Evolutionary conservation across 2,329 filamentous ascomycete genomes (phyloP), one percentile per base, ranked within the genome.

Genomic region (Escovopsis sp.): DNA sequence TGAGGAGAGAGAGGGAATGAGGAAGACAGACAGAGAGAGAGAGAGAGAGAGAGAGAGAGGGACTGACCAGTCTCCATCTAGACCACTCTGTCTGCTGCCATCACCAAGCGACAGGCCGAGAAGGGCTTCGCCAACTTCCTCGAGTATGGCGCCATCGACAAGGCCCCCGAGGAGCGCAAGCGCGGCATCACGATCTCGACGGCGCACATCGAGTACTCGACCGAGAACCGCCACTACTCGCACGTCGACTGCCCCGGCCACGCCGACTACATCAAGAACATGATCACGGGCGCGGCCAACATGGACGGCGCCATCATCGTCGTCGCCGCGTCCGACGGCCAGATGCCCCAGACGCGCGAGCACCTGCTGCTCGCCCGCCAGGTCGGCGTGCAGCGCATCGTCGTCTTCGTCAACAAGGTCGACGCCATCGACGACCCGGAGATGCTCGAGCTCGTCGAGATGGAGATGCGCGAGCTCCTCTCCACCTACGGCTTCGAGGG

Each of bases 261-360:
- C 79, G 90, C 90, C 65, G 90, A 98, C 85, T 98, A 98, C 73
- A 96, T 98, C 71, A 98, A 98, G 77, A 98, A 98, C 79, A 98
- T 98, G 90, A 98, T 98, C 62, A 98, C 90, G 48, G 90, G 90
- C 77, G 87, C 90, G 44, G 88, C 92, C 53, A 93, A 86, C 71
- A 98, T 98, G 90, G 90, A 98, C 53, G 90, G 90, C 53, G 88
- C 90, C 53, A 88, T 98, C 58, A 94, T 98, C 53, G 90, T 98
- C 48, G 92, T 98, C 51, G 92, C 92, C 50, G 90, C 90, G 49
- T 94, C 86, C 27, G 90, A 98, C 58, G 90, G 90, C 58, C 92
- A 98, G 69, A 98, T 98, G 90, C 90, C 90, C 53, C 92, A 98
- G 75, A 98, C 90, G 47, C 76, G 90, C 64, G 90, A 98, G 69